These are phyloP conservation scores for Colletotrichum sp. DNA, from an alignment of 2,329 filamentous ascomycete species.

Conservation along the genomic window DNA sequence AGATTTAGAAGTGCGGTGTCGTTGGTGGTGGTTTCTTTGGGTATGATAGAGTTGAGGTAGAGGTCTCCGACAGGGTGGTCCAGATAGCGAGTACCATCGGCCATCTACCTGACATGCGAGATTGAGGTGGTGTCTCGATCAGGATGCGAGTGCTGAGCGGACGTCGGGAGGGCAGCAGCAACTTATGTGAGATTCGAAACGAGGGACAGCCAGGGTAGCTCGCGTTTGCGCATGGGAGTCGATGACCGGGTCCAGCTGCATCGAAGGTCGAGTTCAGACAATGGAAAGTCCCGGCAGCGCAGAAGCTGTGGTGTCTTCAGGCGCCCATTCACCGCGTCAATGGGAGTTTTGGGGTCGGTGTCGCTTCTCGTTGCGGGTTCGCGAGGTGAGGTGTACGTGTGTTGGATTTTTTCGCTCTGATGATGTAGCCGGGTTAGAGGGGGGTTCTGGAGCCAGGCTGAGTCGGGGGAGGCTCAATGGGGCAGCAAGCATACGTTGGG, in stretches of 20 bases:
- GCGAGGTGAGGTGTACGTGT: background rate
- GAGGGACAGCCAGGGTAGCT: constrained; percentile 35
- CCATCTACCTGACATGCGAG: constrained; percentile 61
- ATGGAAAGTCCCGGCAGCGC: constrained; percentile 7
- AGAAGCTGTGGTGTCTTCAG: constrained; percentile 7
- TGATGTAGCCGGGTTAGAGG: constrained; percentile 2
- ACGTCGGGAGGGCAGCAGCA: constrained; percentile 24
- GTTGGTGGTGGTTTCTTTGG: constrained; percentile 51
- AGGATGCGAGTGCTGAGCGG: constrained; percentile 9
- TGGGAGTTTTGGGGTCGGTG: background rate
- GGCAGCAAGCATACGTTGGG: constrained; percentile 1
- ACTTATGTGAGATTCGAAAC: constrained; percentile 35
- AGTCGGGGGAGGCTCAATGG: background rate
- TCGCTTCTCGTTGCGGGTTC: background rate
- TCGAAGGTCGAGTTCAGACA: constrained; percentile 15
- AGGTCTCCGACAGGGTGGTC: constrained; percentile 63
- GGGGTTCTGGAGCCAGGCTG: background rate
- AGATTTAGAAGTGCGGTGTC: constrained; percentile 40
- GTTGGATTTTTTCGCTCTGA: background rate
- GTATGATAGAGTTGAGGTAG: constrained; percentile 49
- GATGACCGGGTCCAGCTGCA: constrained; percentile 20
- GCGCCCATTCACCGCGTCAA: constrained; percentile 17
- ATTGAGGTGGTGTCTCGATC: constrained; percentile 14
- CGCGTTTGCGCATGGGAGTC: constrained; percentile 45
- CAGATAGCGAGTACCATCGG: constrained; percentile 71